phyloP scores from a whole-genome alignment of 805 yeast species.

The Yamadazyma philogaea region DNA sequence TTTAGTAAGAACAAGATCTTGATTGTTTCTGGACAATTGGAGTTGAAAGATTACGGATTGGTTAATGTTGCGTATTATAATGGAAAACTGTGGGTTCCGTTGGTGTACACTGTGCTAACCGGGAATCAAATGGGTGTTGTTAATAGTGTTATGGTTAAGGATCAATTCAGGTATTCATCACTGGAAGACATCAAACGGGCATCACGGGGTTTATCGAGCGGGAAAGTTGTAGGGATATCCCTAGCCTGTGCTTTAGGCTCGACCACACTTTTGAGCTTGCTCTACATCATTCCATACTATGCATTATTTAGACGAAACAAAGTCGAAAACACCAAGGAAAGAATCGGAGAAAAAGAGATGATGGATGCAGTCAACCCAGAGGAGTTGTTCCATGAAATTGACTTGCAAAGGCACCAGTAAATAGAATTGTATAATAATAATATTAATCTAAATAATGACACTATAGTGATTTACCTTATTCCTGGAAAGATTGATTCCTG shows the following conservation, averaged over 20 bases:
- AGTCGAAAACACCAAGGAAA: conserved; percentile 21
- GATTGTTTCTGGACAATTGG: conserved; percentile 56
- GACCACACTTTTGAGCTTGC: conserved; percentile 37
- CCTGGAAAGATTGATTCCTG: no score
- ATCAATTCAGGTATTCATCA: conserved; percentile 32
- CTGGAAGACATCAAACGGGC: conserved; percentile 27
- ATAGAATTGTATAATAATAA: conserved; percentile 1
- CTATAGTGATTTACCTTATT: no score
- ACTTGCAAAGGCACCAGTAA: conserved; percentile 34
- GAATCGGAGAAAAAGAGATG: conserved; percentile 45
- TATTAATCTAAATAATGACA: no score
- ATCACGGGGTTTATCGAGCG: conserved; percentile 26
- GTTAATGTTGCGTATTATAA: conserved; percentile 63
- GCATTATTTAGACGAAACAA: conserved; percentile 29
- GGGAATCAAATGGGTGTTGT: conserved; percentile 26
- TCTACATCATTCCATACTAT: conserved; percentile 40
- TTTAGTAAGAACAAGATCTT: conserved; percentile 47
- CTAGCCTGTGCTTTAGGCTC: conserved; percentile 46
- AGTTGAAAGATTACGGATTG: conserved; percentile 48
- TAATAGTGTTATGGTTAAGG: conserved; percentile 32
- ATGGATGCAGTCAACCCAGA: conserved; percentile 43
- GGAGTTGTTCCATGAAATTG: conserved; percentile 44
- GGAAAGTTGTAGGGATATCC: conserved; percentile 45
- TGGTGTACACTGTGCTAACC: conserved; percentile 30
- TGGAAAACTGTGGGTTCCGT: conserved; percentile 68